Percentiles rank a stretch among this genome's conserved stretches.
These are phyloP conservation scores for Talaromyces thailandensis DNA, from an alignment of 495 filamentous ascomycete species.

Conservation along the genomic window DNA sequence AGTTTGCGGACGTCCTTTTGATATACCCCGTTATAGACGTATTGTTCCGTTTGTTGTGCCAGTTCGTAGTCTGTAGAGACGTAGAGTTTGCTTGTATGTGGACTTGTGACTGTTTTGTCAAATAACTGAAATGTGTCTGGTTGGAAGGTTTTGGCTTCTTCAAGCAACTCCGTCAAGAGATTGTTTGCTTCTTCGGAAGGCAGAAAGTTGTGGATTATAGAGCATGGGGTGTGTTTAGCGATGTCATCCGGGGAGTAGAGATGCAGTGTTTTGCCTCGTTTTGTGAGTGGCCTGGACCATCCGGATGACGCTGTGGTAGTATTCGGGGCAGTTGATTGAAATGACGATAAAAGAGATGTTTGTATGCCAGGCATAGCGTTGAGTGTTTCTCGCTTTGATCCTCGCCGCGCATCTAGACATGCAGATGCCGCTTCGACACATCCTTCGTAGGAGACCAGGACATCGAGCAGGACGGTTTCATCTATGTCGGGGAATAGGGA, in stretches of 20 bases:
- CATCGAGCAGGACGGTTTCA: constrained; percentile 62
- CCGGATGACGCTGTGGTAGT: neutral
- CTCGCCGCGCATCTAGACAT: constrained; percentile 32
- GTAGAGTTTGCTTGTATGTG: constrained; percentile 75
- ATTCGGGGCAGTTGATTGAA: constrained; percentile 20
- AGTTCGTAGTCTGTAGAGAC: constrained; percentile 57
- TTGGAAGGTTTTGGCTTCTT: constrained; percentile 66
- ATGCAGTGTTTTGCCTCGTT: constrained; percentile 74
- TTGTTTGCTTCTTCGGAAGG: constrained; percentile 57
- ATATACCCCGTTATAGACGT: constrained; percentile 71
- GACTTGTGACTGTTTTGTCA: constrained; percentile 70
- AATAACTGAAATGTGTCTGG: constrained; percentile 76
- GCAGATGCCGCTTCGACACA: constrained; percentile 56
- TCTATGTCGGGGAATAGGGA: constrained; percentile 61
- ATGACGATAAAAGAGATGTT: constrained; percentile 33
- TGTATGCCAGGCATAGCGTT: constrained; percentile 21
- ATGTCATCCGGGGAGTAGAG: constrained; percentile 74
- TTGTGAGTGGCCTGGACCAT: constrained; percentile 43
- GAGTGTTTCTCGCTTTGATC: constrained; percentile 4
- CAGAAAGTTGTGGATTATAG: constrained; percentile 86
- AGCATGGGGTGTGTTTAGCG: constrained; percentile 73
- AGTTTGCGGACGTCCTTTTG: constrained; percentile 66
- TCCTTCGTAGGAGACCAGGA: constrained; percentile 68
- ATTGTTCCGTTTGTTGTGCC: constrained; percentile 49
- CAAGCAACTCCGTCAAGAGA: constrained; percentile 66